Evolutionary conservation across 148 eudicot species (phyloP).

Genomic region (Diospyros lotus): DNA sequence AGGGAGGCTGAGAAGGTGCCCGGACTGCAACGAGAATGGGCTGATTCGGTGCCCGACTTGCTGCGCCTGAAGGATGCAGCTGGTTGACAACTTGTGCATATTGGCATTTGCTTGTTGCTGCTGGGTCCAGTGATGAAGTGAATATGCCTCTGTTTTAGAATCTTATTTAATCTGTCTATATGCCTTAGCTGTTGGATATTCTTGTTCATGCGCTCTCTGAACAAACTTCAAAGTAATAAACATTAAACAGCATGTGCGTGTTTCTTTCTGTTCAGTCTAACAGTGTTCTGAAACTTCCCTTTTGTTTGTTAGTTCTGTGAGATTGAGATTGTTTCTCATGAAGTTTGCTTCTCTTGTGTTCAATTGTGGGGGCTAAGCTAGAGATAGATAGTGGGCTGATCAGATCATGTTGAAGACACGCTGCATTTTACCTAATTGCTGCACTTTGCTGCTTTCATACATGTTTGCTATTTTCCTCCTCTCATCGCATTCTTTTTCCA

Average conservation of each 20-base stretch:
- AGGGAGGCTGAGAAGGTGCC: constrained; percentile 55
- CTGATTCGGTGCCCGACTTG: constrained; percentile 80
- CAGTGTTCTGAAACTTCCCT: too few species aligned
- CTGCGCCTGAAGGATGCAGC: constrained; percentile 42
- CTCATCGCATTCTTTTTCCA: too few species aligned
- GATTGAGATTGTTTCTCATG: too few species aligned
- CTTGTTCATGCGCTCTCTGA: constrained; percentile 20
- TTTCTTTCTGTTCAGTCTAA: too few species aligned
- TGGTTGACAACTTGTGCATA: not conserved
- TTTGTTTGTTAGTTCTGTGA: too few species aligned
- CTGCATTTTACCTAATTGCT: too few species aligned
- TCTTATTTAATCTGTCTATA: constrained; percentile 14
- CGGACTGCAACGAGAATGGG: constrained; percentile 89
- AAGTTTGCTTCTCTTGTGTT: too few species aligned
- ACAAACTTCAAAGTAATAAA: not conserved
- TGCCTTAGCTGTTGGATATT: constrained; percentile 13
- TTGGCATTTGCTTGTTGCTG: constrained; percentile 8
- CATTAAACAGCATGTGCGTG: not conserved
- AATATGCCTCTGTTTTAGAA: not conserved
- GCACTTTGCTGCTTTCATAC: too few species aligned
- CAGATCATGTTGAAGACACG: too few species aligned
- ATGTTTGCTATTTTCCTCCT: too few species aligned
- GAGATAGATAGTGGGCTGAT: too few species aligned
- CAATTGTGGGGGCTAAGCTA: too few species aligned
- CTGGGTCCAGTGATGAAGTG: not conserved